Percentiles rank a stretch among this genome's conserved stretches.
Evolutionary conservation across 371 early-diverging fungal genomes (phyloP).

Genomic region (Funneliformis caledonium): DNA sequence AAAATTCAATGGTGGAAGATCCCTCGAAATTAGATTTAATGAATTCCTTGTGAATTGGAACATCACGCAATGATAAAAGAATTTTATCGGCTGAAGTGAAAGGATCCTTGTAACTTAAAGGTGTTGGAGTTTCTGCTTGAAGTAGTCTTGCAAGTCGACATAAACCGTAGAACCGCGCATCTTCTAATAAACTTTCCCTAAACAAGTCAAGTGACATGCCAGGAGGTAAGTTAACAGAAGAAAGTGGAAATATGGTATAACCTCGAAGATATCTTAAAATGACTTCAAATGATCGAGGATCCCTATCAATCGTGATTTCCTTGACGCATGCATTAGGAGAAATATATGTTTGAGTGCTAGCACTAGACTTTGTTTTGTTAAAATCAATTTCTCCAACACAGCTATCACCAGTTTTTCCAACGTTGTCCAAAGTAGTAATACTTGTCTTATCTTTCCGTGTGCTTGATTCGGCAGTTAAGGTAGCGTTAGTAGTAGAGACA

Average conservation of each 20-base stretch:
- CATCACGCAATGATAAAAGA: constrained; percentile 34
- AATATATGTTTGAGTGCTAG: constrained; percentile 21
- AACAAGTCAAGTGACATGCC: constrained; percentile 38
- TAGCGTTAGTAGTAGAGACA: neutral
- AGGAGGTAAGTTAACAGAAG: constrained; percentile 34
- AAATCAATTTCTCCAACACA: neutral
- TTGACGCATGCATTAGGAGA: neutral
- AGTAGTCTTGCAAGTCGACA: constrained; percentile 28
- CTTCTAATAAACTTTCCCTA: constrained; percentile 38
- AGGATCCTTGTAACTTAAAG: constrained; percentile 36
- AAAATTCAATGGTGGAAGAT: constrained; percentile 33
- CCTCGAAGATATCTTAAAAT: constrained; percentile 40
- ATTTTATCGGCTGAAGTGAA: constrained; percentile 37
- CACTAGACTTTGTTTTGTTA: neutral
- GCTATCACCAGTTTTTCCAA: constrained; percentile 8
- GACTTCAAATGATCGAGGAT: constrained; percentile 33
- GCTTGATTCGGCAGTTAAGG: neutral
- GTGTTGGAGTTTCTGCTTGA: constrained; percentile 35
- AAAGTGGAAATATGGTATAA: constrained; percentile 39
- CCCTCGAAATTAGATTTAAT: constrained; percentile 33
- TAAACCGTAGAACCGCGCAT: constrained; percentile 32
- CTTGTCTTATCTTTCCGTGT: neutral
- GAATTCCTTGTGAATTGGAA: constrained; percentile 35
- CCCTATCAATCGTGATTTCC: constrained; percentile 32
- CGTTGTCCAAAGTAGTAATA: neutral